Percentiles rank a stretch among this genome's conserved stretches.
Evolutionary conservation across 169 alveolate genomes (phyloP).

Genomic region (Besnoitia besnoiti): DNA sequence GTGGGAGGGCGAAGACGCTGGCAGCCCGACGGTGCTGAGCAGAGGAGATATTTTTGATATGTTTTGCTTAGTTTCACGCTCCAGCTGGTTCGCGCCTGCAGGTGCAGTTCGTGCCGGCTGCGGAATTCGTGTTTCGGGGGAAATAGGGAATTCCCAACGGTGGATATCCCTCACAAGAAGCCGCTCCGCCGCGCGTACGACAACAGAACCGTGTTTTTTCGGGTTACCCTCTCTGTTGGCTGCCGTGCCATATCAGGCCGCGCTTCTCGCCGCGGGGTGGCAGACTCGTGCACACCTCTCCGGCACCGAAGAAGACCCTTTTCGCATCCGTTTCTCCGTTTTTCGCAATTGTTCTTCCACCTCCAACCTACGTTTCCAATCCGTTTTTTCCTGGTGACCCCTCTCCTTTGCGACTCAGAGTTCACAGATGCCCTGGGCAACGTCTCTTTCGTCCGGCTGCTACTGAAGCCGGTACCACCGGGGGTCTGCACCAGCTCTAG

Average conservation of each 20-base stretch:
- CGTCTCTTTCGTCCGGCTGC: neutral
- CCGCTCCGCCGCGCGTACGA: too few species aligned
- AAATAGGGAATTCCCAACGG: too few species aligned
- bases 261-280: neutral
- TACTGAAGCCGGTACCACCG: neutral
- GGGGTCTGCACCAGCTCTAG: neutral
- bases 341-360: too few species aligned
- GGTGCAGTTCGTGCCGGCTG: neutral
- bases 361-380: too few species aligned
- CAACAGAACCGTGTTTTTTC: too few species aligned
- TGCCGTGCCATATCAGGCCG: neutral
- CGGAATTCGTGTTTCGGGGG: neutral
- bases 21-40: slow-evolving; percentile 4
- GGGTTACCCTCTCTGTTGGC: neutral
- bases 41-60: neutral
- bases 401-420: too few species aligned
- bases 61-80: neutral
- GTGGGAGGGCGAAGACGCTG: neutral
- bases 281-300: too few species aligned
- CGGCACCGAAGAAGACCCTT: too few species aligned
- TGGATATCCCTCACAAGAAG: too few species aligned
- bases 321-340: neutral
- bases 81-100: neutral
- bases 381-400: too few species aligned
- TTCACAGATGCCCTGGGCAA: too few species aligned